phyloP scores from a whole-genome alignment of 805 yeast genomes.

The Saturnispora hagleri region DNA sequence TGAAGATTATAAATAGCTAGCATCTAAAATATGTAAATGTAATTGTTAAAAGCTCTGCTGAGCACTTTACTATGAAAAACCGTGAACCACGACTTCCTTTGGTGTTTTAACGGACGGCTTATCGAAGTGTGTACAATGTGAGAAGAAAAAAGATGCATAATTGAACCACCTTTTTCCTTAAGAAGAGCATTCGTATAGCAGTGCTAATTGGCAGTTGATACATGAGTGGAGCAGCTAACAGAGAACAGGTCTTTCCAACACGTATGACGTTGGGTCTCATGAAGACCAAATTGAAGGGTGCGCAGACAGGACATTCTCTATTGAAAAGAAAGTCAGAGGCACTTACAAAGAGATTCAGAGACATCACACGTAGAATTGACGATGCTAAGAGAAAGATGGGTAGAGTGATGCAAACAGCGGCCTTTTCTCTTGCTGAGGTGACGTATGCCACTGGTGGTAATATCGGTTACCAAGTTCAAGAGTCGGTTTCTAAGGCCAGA shows the following conservation, averaged over 20 bases:
- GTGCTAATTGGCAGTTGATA: not conserved
- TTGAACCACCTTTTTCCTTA: not conserved
- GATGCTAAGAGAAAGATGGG: constrained; percentile 97
- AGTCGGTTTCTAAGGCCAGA: constrained; percentile 78
- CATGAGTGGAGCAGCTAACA: constrained; percentile 21
- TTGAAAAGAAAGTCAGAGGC: constrained; percentile 96
- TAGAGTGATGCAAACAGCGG: constrained; percentile 95
- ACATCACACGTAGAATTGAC: constrained; percentile 87
- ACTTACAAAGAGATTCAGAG: constrained; percentile 90
- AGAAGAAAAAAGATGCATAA: not conserved
- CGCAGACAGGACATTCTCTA: constrained; percentile 90
- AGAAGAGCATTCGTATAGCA: not conserved
- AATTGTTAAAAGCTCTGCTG: not conserved
- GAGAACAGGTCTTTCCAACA: constrained; percentile 96
- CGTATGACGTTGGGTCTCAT: constrained; percentile 93
- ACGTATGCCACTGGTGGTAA: constrained; percentile 96
- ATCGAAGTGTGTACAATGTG: not conserved
- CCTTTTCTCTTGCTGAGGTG: constrained; percentile 94
- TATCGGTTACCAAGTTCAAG: constrained; percentile 92
- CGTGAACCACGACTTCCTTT: not conserved
- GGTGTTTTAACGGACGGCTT: not conserved
- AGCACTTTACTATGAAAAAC: not conserved
- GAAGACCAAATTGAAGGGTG: constrained; percentile 95
- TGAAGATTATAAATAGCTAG: not conserved
- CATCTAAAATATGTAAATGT: not conserved